Conservation (phyloP, 495 filamentous ascomycete genomes). For the Tuber brumale region DNA sequence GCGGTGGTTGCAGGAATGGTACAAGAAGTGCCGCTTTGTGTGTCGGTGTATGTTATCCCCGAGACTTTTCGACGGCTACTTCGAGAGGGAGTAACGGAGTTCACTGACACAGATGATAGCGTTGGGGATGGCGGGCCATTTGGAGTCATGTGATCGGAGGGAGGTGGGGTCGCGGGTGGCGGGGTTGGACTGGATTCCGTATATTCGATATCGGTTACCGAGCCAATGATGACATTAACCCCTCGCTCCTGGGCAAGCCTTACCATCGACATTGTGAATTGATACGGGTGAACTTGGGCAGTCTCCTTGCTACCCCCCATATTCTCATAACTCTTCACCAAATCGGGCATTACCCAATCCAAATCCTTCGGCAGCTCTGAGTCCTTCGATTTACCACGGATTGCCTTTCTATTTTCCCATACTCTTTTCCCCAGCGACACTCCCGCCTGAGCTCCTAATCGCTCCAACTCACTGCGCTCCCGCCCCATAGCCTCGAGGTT, state of each 20-base stretch:
- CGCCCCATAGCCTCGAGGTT: slow-evolving; percentile 57
- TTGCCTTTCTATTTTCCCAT: slow-evolving; percentile 44
- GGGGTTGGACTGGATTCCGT: slow-evolving; percentile 42
- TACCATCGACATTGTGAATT: slow-evolving; percentile 85
- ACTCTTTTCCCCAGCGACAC: slow-evolving; percentile 40
- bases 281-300: slow-evolving; percentile 88
- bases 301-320: slow-evolving; percentile 73
- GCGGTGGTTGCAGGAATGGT: slow-evolving; percentile 73
- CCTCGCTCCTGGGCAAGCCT: slow-evolving; percentile 70
- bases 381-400: slow-evolving; percentile 40
- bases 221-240: slow-evolving; percentile 61
- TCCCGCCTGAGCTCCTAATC: slow-evolving; percentile 33
- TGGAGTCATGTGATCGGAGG: slow-evolving; percentile 16
- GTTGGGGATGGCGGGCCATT: slow-evolving; percentile 32
- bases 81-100: slow-evolving; percentile 21
- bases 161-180: slow-evolving; percentile 19
- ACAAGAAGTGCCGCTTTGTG: slow-evolving; percentile 50
- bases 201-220: slow-evolving; percentile 58
- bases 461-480: slow-evolving; percentile 37
- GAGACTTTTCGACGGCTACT: slow-evolving; percentile 48
- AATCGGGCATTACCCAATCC: slow-evolving; percentile 72
- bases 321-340: slow-evolving; percentile 63
- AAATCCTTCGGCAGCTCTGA: slow-evolving; percentile 65
- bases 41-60: slow-evolving; percentile 69
- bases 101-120: slow-evolving; percentile 29